These are phyloP conservation scores for Penstemon barbatus DNA, from an alignment of 257 asterid genomes.

Conservation along the genomic window DNA sequence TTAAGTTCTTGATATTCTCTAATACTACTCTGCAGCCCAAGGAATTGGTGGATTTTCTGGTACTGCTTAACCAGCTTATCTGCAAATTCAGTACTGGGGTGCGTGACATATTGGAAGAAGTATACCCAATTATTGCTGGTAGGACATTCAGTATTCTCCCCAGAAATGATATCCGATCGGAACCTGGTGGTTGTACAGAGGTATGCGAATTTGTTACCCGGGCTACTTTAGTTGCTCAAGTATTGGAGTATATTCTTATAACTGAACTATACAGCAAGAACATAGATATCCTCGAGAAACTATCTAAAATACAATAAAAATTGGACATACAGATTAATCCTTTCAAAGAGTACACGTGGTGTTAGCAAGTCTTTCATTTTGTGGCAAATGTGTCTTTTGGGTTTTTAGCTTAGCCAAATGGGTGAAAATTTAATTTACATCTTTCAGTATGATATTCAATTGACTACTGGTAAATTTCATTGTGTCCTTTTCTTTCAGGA, in stretches of 20 bases:
- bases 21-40: slow-evolving; percentile 64
- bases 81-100: slow-evolving; percentile 77
- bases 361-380: no score
- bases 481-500: slow-evolving; percentile 52
- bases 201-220: slow-evolving; percentile 39
- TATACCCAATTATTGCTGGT: slow-evolving; percentile 77
- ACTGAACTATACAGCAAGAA: no score
- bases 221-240: slow-evolving; percentile 10
- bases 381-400: not conserved
- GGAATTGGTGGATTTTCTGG: slow-evolving; percentile 80
- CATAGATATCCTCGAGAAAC: no score
- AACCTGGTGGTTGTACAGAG: slow-evolving; percentile 90
- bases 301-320: no score
- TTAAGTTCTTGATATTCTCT: slow-evolving; percentile 21
- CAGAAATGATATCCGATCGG: slow-evolving; percentile 59
- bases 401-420: not conserved
- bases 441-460: slow-evolving; percentile 9
- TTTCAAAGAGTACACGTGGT: no score
- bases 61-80: slow-evolving; percentile 88
- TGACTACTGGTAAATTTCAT: not conserved
- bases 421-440: no score
- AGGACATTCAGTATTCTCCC: slow-evolving; percentile 75
- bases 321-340: no score
- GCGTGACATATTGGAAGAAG: slow-evolving; percentile 71
- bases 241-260: not conserved